phyloP scores from a whole-genome alignment of 1,284 basidiomycete genomes.

The Moesziomyces sp. region DNA sequence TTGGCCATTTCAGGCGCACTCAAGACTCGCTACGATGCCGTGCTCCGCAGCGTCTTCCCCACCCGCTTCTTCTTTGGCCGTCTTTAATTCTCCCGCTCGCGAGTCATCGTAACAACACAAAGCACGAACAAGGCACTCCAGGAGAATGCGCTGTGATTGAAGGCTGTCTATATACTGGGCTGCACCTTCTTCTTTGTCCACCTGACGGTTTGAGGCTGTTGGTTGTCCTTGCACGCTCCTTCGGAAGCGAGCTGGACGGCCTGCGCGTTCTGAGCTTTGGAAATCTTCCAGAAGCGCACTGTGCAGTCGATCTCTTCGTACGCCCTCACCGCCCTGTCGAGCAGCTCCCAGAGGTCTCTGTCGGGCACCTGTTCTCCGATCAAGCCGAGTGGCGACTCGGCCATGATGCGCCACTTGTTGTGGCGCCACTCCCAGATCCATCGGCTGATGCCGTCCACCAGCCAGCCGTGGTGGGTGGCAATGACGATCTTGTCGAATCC shows the following conservation, averaged over 20 bases:
- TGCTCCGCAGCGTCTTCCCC: conserved; percentile 15
- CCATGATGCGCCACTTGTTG: conserved; percentile 59
- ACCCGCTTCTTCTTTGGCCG: conserved; percentile 15
- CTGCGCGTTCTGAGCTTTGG: conserved; percentile 36
- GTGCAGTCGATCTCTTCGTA: conserved; percentile 66
- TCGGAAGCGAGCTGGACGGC: conserved; percentile 55
- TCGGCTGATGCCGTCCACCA: conserved; percentile 61
- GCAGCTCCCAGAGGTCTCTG: conserved; percentile 64
- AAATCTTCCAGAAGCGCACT: conserved; percentile 64
- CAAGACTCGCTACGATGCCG: conserved; percentile 35
- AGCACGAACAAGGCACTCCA: not conserved
- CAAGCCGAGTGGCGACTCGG: conserved; percentile 43
- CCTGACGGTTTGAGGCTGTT: conserved; percentile 56
- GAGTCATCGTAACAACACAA: too few species aligned
- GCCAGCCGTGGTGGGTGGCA: conserved; percentile 61
- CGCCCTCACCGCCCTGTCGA: conserved; percentile 54
- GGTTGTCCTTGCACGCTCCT: conserved; percentile 60
- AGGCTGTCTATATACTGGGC: conserved; percentile 5
- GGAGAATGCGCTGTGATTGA: too few species aligned
- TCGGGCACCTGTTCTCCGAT: conserved; percentile 63
- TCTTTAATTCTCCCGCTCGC: too few species aligned
- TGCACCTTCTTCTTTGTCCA: conserved; percentile 55
- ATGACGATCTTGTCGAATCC: conserved; percentile 66
- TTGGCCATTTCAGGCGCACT: conserved; percentile 25
- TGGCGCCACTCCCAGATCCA: conserved; percentile 65